phyloP scores from a whole-genome alignment of 1,284 basidiomycete species.

The Kwoniella shivajii region DNA sequence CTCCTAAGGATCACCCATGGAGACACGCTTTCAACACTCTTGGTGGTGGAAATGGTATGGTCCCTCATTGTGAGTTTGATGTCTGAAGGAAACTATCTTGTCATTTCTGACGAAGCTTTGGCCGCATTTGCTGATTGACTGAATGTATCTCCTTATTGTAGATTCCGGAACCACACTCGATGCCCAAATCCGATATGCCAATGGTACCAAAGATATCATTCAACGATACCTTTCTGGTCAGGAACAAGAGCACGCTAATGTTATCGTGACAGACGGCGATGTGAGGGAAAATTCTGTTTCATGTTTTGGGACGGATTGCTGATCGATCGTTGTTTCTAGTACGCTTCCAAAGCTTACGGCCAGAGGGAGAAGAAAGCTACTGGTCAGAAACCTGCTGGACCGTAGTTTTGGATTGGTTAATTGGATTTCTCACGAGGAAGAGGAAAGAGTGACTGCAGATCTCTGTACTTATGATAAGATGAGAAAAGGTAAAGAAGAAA shows the following conservation, averaged over 20 bases:
- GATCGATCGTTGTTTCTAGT: conserved; percentile 32
- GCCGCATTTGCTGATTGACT: no score
- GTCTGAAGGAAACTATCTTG: no score
- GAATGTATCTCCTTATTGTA: conserved; percentile 52
- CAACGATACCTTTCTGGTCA: conserved; percentile 71
- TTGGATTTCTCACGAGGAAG: no score
- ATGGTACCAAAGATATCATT: conserved; percentile 77
- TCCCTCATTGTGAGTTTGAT: conserved; percentile 53
- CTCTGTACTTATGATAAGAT: no score
- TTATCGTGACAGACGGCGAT: conserved; percentile 70
- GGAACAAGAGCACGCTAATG: conserved; percentile 73
- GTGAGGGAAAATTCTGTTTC: conserved; percentile 15
- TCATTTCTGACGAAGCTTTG: no score
- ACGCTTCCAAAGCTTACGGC: conserved; percentile 53
- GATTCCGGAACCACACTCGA: conserved; percentile 87
- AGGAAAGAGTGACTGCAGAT: no score
- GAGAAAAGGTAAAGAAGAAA: no score
- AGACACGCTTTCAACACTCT: conserved; percentile 77
- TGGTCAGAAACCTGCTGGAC: conserved; percentile 15
- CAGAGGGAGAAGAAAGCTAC: conserved; percentile 33
- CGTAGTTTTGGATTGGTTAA: neutral
- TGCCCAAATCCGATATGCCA: conserved; percentile 85
- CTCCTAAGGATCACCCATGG: conserved; percentile 84
- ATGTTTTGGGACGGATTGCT: neutral
- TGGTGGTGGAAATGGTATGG: conserved; percentile 80